Conservation (phyloP, 2,329 filamentous ascomycete genomes). For the Aspergillus ibericus region DNA sequence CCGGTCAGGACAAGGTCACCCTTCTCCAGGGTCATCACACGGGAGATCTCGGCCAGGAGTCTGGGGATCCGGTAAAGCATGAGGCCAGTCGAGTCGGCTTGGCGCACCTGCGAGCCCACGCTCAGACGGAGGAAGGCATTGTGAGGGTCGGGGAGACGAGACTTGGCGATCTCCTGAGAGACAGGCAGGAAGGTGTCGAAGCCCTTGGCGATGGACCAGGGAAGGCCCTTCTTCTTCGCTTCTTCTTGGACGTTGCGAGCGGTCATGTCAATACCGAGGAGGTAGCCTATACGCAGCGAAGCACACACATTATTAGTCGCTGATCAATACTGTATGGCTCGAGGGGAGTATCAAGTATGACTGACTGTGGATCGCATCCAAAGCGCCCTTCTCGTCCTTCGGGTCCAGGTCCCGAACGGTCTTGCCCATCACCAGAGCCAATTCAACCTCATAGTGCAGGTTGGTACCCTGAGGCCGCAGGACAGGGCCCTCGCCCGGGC, state of each 20-base stretch:
- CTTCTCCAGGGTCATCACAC: constrained; percentile 88
- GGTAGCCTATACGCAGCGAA: constrained; percentile 62
- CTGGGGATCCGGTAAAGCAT: constrained; percentile 92
- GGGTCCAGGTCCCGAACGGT: constrained; percentile 71
- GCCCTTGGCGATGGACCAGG: constrained; percentile 94
- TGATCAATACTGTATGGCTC: not conserved
- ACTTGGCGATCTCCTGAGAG: constrained; percentile 76
- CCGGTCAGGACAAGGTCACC: constrained; percentile 96
- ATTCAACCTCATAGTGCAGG: constrained; percentile 92
- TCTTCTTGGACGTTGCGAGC: constrained; percentile 93
- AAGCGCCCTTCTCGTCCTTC: constrained; percentile 70
- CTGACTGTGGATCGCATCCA: constrained; percentile 77
- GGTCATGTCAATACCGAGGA: constrained; percentile 95
- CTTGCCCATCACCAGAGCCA: constrained; percentile 86
- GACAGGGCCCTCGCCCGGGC: constrained; percentile 74
- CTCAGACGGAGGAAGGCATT: constrained; percentile 81
- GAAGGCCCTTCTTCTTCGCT: constrained; percentile 93
- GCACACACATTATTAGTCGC: not conserved
- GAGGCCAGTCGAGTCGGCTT: constrained; percentile 85
- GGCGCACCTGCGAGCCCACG: constrained; percentile 75
- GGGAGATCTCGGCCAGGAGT: constrained; percentile 85
- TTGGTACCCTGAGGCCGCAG: constrained; percentile 79
- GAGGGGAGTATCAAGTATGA: not conserved
- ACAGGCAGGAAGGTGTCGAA: constrained; percentile 97
- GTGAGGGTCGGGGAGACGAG: constrained; percentile 80